These are phyloP conservation scores for Aspergillus fructus DNA, from an alignment of 2,329 filamentous ascomycete genomes.

Conservation along the genomic window DNA sequence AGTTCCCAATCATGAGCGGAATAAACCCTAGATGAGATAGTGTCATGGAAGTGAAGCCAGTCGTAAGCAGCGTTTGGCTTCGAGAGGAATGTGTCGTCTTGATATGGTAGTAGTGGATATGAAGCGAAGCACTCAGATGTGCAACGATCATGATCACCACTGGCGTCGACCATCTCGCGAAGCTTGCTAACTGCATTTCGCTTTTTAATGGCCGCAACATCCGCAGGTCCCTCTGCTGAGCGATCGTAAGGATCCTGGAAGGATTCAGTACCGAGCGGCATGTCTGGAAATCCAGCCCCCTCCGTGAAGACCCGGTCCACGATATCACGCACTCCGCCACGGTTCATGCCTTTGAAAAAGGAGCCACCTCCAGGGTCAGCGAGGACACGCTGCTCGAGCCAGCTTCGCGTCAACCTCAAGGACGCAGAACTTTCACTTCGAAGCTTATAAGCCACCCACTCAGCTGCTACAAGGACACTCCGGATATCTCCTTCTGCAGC, in stretches of 20 bases:
- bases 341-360: slow-evolving; percentile 59
- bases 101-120: slow-evolving; percentile 84
- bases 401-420: slow-evolving; percentile 54
- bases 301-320: slow-evolving; percentile 66
- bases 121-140: slow-evolving; percentile 74
- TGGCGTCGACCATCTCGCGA: slow-evolving; percentile 62
- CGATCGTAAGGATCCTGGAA: slow-evolving; percentile 36
- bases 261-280: slow-evolving; percentile 37
- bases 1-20: slow-evolving; percentile 92
- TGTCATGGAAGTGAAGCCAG: slow-evolving; percentile 93
- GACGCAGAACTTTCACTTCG: slow-evolving; percentile 43
- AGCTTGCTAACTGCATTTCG: slow-evolving; percentile 59
- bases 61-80: slow-evolving; percentile 88
- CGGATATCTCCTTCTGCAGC: slow-evolving; percentile 58
- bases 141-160: slow-evolving; percentile 62
- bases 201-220: slow-evolving; percentile 61
- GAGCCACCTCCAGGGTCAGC: slow-evolving; percentile 52
- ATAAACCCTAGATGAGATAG: slow-evolving; percentile 74
- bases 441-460: slow-evolving; percentile 64
- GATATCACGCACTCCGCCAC: slow-evolving; percentile 63
- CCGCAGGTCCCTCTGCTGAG: slow-evolving; percentile 40
- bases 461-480: slow-evolving; percentile 63
- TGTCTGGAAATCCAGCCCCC: slow-evolving; percentile 59
- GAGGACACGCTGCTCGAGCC: slow-evolving; percentile 61
- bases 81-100: slow-evolving; percentile 86